Conservation (phyloP, 441 rosid genomes). For the Bocquillonia castaneifolia region DNA sequence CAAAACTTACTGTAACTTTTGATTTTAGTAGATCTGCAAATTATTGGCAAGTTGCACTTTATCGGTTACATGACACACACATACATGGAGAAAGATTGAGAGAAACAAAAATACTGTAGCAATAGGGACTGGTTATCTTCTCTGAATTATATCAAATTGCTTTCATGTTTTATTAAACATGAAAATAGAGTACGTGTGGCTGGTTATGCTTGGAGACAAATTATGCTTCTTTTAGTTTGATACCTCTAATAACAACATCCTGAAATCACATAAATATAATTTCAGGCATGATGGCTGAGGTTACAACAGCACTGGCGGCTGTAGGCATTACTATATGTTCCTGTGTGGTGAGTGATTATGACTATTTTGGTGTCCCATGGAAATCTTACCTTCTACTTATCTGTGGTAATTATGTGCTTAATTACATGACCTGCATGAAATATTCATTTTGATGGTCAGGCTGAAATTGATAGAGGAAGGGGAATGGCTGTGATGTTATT, state of each 20-base stretch:
- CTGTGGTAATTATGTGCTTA: constrained; percentile 2
- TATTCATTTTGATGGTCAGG: constrained; percentile 36
- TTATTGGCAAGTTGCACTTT: not conserved
- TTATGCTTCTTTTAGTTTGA: not conserved
- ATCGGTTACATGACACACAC: not conserved
- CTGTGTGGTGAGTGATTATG: constrained; percentile 68
- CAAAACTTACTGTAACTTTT: not conserved
- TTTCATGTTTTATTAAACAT: not conserved
- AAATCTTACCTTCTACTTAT: not conserved
- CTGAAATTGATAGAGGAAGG: constrained; percentile 82
- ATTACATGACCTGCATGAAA: constrained; percentile 3
- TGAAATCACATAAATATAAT: constrained; percentile 10
- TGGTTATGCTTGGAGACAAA: not conserved
- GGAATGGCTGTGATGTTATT: constrained; percentile 90
- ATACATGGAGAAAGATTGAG: not conserved
- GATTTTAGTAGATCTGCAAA: constrained; percentile 7
- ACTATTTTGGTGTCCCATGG: not conserved
- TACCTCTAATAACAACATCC: not conserved
- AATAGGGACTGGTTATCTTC: too few relatives aligned
- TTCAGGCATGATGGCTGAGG: constrained; percentile 86
- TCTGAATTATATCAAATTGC: not conserved
- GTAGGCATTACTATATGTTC: constrained; percentile 69
- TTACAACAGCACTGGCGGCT: constrained; percentile 68
- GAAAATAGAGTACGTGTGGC: not conserved
- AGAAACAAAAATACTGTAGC: too few relatives aligned